phyloP scores from a whole-genome alignment of 257 asterid genomes.

The Ophiorrhiza pumila region DNA sequence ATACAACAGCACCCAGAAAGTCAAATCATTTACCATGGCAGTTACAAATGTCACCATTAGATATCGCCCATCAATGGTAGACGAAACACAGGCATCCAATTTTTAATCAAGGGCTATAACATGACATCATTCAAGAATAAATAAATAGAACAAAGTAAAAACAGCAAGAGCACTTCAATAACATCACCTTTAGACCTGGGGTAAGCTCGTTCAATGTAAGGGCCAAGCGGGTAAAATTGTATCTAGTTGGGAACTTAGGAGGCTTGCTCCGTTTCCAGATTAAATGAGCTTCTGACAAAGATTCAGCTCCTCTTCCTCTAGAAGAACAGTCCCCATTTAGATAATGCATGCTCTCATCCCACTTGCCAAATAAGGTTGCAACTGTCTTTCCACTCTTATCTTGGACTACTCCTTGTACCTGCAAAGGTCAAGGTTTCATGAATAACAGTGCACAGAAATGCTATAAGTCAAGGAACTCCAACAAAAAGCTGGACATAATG shows the following conservation, averaged over 20 bases:
- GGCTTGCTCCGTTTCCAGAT: slow-evolving; percentile 88
- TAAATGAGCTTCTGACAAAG: slow-evolving; percentile 57
- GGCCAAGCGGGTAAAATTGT: slow-evolving; percentile 85
- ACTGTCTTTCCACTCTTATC: slow-evolving; percentile 78
- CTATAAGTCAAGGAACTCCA: background rate
- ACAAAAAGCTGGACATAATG: background rate
- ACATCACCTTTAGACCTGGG: slow-evolving; percentile 70
- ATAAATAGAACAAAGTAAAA: background rate
- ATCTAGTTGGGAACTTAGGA: slow-evolving; percentile 76
- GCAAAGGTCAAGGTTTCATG: slow-evolving; percentile 29
- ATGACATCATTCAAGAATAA: background rate
- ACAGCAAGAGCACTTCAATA: background rate
- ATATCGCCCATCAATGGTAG: background rate
- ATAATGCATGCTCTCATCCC: slow-evolving; percentile 94
- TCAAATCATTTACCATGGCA: background rate
- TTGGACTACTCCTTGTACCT: slow-evolving; percentile 92
- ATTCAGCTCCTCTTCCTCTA: slow-evolving; percentile 56
- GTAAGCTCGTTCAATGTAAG: slow-evolving; percentile 81
- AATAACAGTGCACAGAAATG: background rate
- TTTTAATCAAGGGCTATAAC: background rate
- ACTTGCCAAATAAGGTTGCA: slow-evolving; percentile 84
- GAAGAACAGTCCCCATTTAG: slow-evolving; percentile 68
- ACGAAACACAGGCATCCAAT: background rate
- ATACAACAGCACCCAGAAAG: background rate
- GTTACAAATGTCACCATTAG: background rate